Evolutionary conservation across 78 protist genomes (phyloP).

Genomic region (Salpingoeca rosetta): DNA sequence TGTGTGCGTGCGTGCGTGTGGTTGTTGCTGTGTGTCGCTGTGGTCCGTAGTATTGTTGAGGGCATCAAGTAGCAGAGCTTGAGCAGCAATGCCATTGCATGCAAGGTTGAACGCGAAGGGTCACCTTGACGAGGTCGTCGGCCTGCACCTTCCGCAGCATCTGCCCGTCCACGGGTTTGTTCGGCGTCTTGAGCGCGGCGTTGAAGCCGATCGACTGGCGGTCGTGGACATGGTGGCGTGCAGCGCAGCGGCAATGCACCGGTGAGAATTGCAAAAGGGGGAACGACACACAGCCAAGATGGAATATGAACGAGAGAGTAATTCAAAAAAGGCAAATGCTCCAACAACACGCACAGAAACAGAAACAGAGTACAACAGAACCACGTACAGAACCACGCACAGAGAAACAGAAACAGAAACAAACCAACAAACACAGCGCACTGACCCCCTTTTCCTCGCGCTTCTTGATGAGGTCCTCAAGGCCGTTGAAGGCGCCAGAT

Average conservation of each 20-base stretch:
- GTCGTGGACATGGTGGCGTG: not conserved
- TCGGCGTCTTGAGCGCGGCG: not conserved
- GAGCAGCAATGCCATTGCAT: not conserved
- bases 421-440: not conserved
- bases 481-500: constrained; percentile 34
- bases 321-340: not conserved
- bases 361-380: not conserved
- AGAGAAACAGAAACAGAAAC: not conserved
- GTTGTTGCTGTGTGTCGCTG: too few relatives aligned
- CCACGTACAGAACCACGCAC: not conserved
- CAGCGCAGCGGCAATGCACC: too few relatives aligned
- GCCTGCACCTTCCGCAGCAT: constrained; percentile 2
- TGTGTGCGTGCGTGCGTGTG: too few relatives aligned
- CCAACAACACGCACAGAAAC: not conserved
- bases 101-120: not conserved
- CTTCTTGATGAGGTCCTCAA: not conserved
- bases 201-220: constrained; percentile 4
- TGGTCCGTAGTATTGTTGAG: not conserved
- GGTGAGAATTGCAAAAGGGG: too few relatives aligned
- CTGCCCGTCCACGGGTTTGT: not conserved
- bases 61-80: not conserved
- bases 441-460: not conserved
- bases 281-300: too few relatives aligned
- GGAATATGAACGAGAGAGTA: too few relatives aligned
- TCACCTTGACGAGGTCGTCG: constrained; percentile 23